Evolutionary conservation across 164 flowering plant genomes (phyloP).

Genomic region (Dillenia turbinata): DNA sequence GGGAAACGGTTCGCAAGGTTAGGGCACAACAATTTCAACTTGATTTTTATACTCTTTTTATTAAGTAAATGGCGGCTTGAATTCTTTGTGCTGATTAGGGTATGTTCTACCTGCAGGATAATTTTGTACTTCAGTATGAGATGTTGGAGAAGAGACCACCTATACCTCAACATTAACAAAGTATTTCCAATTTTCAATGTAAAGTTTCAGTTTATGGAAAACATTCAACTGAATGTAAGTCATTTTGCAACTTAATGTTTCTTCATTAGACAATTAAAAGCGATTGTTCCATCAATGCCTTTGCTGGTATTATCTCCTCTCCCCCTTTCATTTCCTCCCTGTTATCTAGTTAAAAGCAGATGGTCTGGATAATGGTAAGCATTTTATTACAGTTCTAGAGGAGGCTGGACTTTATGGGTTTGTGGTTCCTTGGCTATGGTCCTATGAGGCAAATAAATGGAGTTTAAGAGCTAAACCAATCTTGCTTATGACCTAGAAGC

Average conservation of each 20-base stretch:
- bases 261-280: slow-evolving; percentile 18
- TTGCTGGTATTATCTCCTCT: neutral
- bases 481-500: too few relatives aligned
- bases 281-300: slow-evolving; percentile 4
- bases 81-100: neutral
- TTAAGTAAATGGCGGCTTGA: neutral
- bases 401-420: too few relatives aligned
- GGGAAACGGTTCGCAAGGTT: slow-evolving; percentile 65
- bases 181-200: slow-evolving; percentile 17
- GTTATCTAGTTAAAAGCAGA: neutral
- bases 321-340: neutral
- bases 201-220: slow-evolving; percentile 17
- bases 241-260: slow-evolving; percentile 16
- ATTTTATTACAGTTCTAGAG: too few relatives aligned
- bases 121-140: slow-evolving; percentile 63
- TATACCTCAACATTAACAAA: slow-evolving; percentile 44
- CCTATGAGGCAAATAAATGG: too few relatives aligned
- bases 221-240: slow-evolving; percentile 8
- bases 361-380: neutral
- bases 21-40: neutral
- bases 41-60: neutral
- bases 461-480: too few relatives aligned
- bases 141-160: slow-evolving; percentile 64
- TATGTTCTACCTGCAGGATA: slow-evolving; percentile 42
- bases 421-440: too few relatives aligned